Conservation (phyloP, 805 yeast genomes). For the Lipomyces yamadae region DNA sequence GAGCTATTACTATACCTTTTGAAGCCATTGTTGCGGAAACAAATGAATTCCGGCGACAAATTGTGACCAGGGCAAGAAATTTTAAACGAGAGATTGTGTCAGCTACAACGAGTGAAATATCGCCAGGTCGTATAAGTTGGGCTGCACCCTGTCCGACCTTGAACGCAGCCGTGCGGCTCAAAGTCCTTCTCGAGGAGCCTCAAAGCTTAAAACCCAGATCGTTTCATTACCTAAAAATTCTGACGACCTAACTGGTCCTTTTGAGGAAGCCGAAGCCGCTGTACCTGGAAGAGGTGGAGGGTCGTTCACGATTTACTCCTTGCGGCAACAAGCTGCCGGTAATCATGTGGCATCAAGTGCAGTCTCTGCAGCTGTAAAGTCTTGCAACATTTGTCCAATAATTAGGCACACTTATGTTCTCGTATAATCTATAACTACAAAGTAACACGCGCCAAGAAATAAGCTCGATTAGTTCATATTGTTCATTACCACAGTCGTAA, state of each 20-base stretch:
- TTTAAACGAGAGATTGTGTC: not conserved
- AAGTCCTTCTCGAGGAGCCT: too few relatives aligned
- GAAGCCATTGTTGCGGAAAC: not conserved
- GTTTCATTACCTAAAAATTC: too few relatives aligned
- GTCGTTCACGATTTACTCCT: not conserved
- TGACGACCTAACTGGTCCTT: too few relatives aligned
- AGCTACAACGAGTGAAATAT: not conserved
- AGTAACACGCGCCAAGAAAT: slow-evolving; percentile 2
- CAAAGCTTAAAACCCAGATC: too few relatives aligned
- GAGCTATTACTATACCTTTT: not conserved
- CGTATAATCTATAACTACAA: slow-evolving; percentile 1
- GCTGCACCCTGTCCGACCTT: not conserved
- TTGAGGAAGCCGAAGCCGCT: too few relatives aligned
- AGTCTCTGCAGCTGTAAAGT: not conserved
- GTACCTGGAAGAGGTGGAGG: too few relatives aligned
- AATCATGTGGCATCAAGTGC: not conserved
- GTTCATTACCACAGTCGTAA: slow-evolving; percentile 2
- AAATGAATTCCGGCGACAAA: not conserved
- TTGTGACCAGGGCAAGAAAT: not conserved
- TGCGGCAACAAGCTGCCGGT: not conserved
- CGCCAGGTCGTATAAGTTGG: not conserved
- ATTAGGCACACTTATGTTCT: not conserved
- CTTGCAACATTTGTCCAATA: not conserved
- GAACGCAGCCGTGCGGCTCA: too few relatives aligned
- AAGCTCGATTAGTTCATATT: slow-evolving; percentile 2